Conservation (phyloP, 306 rosid species). For the Macrotyloma uniflorum region DNA sequence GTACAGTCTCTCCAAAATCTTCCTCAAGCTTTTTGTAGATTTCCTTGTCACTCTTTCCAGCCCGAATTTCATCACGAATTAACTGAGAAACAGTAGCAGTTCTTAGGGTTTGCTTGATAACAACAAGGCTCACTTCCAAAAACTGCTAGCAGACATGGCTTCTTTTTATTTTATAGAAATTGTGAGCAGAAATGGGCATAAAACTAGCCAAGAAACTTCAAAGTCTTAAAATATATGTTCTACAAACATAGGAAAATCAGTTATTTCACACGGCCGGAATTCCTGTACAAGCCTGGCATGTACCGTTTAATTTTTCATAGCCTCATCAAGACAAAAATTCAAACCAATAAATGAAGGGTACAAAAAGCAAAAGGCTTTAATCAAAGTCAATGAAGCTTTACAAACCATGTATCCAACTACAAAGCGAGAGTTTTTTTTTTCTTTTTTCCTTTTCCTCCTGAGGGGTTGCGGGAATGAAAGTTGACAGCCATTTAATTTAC, state of each 20-base stretch:
- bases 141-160: conserved; percentile 7
- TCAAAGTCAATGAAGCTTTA: not conserved
- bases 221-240: not conserved
- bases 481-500: not conserved
- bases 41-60: conserved; percentile 81
- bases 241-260: conserved; percentile 9
- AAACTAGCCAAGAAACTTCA: conserved; percentile 16
- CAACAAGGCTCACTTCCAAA: conserved; percentile 13
- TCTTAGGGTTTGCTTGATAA: conserved; percentile 14
- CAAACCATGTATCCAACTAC: conserved; percentile 4
- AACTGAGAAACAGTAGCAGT: conserved; percentile 55
- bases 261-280: not conserved
- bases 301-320: conserved; percentile 8
- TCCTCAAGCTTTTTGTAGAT: conserved; percentile 82
- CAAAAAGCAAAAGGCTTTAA: not conserved
- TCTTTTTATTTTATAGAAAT: not conserved
- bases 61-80: conserved; percentile 84
- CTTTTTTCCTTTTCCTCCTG: not conserved
- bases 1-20: conserved; percentile 82
- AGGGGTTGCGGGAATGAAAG: not conserved
- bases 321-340: conserved; percentile 3
- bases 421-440: not conserved
- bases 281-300: not conserved
- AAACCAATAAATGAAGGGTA: conserved; percentile 5
- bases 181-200: not conserved